Percentiles rank a stretch among this genome's conserved stretches.
phyloP scores from a whole-genome alignment of 768 basidiomycete species.

The Agaricus sinodeliciosus region DNA sequence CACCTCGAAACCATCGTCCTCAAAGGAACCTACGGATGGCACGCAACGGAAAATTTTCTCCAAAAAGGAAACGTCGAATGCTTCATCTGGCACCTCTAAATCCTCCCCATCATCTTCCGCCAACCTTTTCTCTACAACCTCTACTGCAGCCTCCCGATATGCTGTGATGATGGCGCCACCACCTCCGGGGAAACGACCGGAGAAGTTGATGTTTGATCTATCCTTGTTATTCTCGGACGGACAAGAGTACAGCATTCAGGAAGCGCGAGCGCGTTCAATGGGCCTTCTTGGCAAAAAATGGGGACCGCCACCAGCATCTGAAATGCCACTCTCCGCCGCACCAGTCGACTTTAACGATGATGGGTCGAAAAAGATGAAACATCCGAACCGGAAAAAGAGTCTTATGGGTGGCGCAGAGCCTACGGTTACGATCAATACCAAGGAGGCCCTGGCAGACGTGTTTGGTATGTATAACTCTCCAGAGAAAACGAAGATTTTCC shows the following conservation, averaged over 20 bases:
- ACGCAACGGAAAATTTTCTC: slow-evolving; percentile 11
- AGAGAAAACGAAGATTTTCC: slow-evolving; percentile 59
- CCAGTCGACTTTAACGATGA: slow-evolving; percentile 59
- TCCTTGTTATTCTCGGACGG: slow-evolving; percentile 66
- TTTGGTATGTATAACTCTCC: slow-evolving; percentile 96
- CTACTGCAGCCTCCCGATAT: slow-evolving; percentile 50
- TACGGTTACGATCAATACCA: slow-evolving; percentile 95
- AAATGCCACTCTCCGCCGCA: slow-evolving; percentile 28
- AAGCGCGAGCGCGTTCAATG: slow-evolving; percentile 75
- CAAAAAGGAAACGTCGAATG: slow-evolving; percentile 1
- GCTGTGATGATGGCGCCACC: slow-evolving; percentile 69
- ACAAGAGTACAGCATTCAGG: slow-evolving; percentile 80
- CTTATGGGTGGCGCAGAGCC: slow-evolving; percentile 50
- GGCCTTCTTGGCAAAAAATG: slow-evolving; percentile 83
- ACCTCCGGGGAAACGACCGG: slow-evolving; percentile 60
- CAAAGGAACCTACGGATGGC: background rate
- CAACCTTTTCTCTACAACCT: slow-evolving; percentile 23
- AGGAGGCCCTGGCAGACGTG: slow-evolving; percentile 89
- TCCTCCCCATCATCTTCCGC: slow-evolving; percentile 19
- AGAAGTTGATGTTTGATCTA: slow-evolving; percentile 65
- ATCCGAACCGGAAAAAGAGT: slow-evolving; percentile 40
- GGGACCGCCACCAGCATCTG: slow-evolving; percentile 54
- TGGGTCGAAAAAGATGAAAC: slow-evolving; percentile 38
- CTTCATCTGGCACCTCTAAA: slow-evolving; percentile 12
- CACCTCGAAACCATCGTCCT: slow-evolving; percentile 10